Evolutionary conservation across 2,329 filamentous ascomycete species (phyloP).

Genomic region (Fusarium miscanthi): DNA sequence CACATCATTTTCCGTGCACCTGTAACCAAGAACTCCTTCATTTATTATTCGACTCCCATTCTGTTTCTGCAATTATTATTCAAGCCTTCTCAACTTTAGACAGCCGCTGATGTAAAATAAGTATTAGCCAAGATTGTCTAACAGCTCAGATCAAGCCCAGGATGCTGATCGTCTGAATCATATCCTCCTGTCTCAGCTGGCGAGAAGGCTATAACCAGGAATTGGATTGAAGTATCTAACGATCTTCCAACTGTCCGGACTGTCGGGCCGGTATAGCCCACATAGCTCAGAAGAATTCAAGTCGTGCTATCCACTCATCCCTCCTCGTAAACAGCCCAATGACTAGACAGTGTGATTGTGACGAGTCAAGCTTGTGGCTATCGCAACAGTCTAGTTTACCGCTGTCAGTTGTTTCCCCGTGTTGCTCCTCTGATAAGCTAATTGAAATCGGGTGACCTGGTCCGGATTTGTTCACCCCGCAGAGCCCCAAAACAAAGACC

Average conservation of each 20-base stretch:
- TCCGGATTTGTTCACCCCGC: not conserved
- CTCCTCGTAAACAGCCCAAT: not conserved
- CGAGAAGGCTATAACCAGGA: not conserved
- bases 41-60: not conserved
- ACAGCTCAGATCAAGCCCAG: not conserved
- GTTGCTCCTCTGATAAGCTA: not conserved
- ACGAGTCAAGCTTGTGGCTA: not conserved
- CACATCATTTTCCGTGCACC: not conserved
- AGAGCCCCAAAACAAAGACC: conserved; percentile 1
- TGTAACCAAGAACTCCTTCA: not conserved
- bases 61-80: accelerated
- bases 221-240: not conserved
- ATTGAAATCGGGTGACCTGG: no score
- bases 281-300: not conserved
- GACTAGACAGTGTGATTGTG: not conserved
- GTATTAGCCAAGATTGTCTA: not conserved
- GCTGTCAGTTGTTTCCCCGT: not conserved
- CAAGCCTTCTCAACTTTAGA: no score
- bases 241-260: not conserved
- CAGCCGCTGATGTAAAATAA: not conserved
- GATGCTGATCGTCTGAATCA: not conserved
- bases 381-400: not conserved
- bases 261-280: not conserved
- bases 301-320: not conserved
- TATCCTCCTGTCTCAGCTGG: not conserved